A percentile compares a stretch with the other conserved stretches of the same genome.
phyloP scores from a whole-genome alignment of 2,329 filamentous ascomycete genomes.

The Paraphaeosphaeria sporulosa region DNA sequence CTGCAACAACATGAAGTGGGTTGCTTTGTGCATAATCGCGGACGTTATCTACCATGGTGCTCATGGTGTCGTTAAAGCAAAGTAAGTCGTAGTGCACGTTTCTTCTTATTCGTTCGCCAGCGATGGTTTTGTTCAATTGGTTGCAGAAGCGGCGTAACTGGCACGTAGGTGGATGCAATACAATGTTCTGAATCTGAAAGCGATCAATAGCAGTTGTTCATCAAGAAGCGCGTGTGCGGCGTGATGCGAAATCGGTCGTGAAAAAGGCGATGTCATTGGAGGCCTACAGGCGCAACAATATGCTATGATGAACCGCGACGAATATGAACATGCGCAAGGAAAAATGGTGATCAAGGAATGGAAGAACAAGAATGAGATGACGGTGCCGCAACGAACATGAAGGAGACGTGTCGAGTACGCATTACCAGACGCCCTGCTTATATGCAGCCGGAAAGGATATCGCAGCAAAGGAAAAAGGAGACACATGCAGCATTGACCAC shows the following conservation, averaged over 20 bases:
- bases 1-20: conserved; percentile 29
- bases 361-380: conserved; percentile 10
- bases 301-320: conserved; percentile 20
- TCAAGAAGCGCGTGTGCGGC: not conserved
- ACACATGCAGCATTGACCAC: conserved; percentile 34
- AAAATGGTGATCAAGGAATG: conserved; percentile 9
- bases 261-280: conserved; percentile 36
- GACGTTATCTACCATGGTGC: conserved; percentile 24
- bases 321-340: conserved; percentile 16
- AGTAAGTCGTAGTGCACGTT: not conserved
- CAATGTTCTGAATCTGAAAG: not conserved
- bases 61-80: conserved; percentile 24
- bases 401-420: conserved; percentile 34
- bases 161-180: conserved; percentile 10
- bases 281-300: conserved; percentile 25
- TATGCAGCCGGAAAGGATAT: conserved; percentile 43
- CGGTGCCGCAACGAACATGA: conserved; percentile 27
- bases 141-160: not conserved
- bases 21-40: conserved; percentile 33
- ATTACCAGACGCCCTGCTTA: conserved; percentile 39
- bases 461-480: conserved; percentile 39
- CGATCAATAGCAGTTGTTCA: not conserved
- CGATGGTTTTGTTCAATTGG: not conserved
- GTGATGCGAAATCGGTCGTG: conserved; percentile 16
- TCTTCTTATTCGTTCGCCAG: not conserved